Evolutionary conservation across 2,329 filamentous ascomycete species (phyloP), one percentile per base, ranked within the genome.

Genomic region (Sporothrix pseudoabietina): DNA sequence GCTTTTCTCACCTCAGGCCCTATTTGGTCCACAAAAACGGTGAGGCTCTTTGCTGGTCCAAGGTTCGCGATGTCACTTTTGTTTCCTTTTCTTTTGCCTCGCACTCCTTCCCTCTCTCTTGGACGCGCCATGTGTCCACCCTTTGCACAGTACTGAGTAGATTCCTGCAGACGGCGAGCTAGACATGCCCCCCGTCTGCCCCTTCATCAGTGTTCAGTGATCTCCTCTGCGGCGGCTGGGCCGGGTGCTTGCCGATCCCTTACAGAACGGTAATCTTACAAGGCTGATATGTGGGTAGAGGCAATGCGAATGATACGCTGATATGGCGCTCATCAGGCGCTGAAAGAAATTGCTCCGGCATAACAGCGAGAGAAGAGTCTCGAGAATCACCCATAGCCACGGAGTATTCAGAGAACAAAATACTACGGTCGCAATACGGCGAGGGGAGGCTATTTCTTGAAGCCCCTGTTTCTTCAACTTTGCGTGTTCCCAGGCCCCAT

Each of bases 191-290:
- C 30, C 32, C 35, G 8, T 35, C 35, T 35, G 35, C 35, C 32
- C 35, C 57, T 41, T 32, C 54, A 57, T 32, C 26, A 57, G 54
- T 57, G 54, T 30, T 14, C 8, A 44, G 7, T 54, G 16, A 22
- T 30, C 52, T 4, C 52, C 32, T 19, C 32, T 35, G 57, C 39
- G 39, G n/a, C 39, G 32, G 59, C 10, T 22, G 12, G 61, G 52
- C 47, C 32, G 70, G 70, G 71, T 68, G 63, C 71, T 61, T 72
- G 71, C 63, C 49, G 61, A 72, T 72, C 71, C 61, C 52, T 39
- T 59, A 68, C 71, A 68, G 14, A 68, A 68, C 22, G 35, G 71
- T 68, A 26, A 26, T 26, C 26, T 26, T 26, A 63, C 39, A 68
- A 68, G 71, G 71, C 61, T 72, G 71, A 47, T 49, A 22, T 32